A percentile compares a stretch with the other conserved stretches of the same genome.
Conservation (phyloP, 2,329 filamentous ascomycete species). For the Graphiopsis chlorocephala region DNA sequence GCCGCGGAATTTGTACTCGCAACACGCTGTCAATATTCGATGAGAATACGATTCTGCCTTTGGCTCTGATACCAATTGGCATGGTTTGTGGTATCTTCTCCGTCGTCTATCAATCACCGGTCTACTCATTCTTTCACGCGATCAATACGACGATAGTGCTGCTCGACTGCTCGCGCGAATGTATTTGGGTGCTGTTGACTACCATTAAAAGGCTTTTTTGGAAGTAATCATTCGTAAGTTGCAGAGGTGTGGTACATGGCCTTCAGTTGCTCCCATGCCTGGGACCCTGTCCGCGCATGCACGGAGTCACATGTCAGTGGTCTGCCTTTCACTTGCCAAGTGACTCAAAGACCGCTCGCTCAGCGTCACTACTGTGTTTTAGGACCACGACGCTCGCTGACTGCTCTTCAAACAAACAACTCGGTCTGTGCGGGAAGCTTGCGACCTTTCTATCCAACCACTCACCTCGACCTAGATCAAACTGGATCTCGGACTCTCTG, state of each 20-base stretch:
- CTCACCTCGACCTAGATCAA: background rate
- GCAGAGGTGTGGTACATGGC: background rate
- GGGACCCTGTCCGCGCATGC: background rate
- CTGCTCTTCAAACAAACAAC: background rate
- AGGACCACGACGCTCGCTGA: background rate
- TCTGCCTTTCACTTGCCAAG: background rate
- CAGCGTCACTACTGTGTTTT: background rate
- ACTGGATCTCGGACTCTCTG: background rate
- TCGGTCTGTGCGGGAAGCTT: background rate
- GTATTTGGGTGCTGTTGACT: background rate
- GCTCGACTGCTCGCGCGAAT: background rate
- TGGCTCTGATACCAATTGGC: no score
- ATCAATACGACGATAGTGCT: background rate
- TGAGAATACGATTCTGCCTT: background rate
- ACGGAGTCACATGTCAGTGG: background rate
- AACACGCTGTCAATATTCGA: background rate
- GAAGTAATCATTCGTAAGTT: background rate
- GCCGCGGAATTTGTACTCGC: background rate
- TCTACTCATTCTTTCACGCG: background rate
- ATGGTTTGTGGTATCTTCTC: background rate
- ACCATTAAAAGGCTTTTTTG: background rate
- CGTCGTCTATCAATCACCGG: background rate
- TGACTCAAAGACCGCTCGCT: background rate
- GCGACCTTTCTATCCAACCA: background rate
- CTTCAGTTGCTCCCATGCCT: background rate